A percentile compares a stretch with the other conserved stretches of the same genome.
Evolutionary conservation across 2,329 filamentous ascomycete species (phyloP).

Genomic region (Xylariaceae sp.): DNA sequence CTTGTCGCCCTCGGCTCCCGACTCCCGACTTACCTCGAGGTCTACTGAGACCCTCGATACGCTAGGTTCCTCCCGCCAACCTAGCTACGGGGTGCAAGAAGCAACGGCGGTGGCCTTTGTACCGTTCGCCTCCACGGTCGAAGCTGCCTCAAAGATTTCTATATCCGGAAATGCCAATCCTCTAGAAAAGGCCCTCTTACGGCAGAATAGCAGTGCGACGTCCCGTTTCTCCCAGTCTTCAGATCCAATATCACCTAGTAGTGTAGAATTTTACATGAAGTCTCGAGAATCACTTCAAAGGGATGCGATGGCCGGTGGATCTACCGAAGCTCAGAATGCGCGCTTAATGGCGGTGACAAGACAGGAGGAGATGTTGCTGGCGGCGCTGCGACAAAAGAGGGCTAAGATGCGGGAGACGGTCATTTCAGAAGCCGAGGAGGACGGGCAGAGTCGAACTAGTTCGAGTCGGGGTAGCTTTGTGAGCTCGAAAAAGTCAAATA

Average conservation of each 20-base stretch:
- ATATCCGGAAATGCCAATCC: conserved; percentile 24
- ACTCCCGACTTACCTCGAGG: conserved; percentile 48
- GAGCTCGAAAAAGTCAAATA: conserved; percentile 12
- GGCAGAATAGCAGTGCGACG: conserved; percentile 27
- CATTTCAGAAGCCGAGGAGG: conserved; percentile 51
- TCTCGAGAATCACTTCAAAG: conserved; percentile 45
- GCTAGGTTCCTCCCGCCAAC: conserved; percentile 40
- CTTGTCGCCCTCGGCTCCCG: conserved; percentile 27
- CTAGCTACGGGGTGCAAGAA: conserved; percentile 47
- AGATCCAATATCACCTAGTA: conserved; percentile 58
- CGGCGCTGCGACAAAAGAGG: conserved; percentile 63
- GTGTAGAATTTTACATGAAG: conserved; percentile 56
- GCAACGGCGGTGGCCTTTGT: conserved; percentile 49
- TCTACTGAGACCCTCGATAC: conserved; percentile 47
- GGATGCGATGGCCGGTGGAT: conserved; percentile 33
- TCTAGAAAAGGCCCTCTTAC: conserved; percentile 24
- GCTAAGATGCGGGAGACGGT: conserved; percentile 60
- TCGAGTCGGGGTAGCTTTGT: conserved; percentile 13
- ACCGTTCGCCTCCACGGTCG: conserved; percentile 40
- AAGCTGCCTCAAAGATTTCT: conserved; percentile 34
- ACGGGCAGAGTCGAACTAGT: conserved; percentile 29
- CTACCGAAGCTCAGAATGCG: conserved; percentile 42
- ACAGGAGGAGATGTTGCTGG: conserved; percentile 65
- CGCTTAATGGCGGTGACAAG: conserved; percentile 64
- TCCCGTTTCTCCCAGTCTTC: conserved; percentile 42